Base-by-base conservation (phyloP, 2,329 filamentous ascomycete species). In the Fusarium sp. region DNA sequence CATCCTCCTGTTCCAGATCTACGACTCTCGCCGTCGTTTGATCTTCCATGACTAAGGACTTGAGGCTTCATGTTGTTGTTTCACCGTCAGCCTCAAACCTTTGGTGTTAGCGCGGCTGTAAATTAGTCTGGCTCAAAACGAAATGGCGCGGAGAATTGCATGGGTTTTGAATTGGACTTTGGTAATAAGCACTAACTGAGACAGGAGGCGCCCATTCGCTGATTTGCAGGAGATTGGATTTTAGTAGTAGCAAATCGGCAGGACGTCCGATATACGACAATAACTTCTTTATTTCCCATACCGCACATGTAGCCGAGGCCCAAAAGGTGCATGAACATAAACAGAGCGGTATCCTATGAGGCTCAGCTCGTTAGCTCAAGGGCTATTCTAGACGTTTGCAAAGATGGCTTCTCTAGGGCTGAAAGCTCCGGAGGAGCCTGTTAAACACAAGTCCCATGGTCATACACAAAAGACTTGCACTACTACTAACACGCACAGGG, bases 121-220 rank as follows among this genome's bases (percentile, higher is more conserved):
- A 38, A 62, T 61, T 52, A 50, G 50, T 36, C 40, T 47, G 24
- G 36, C 43, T 28, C 53, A 31, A 42, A 57, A 42, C 42, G 44
- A 42, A 55, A 65, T 52, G 31, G 62, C 53, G 51, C 82, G 81
- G 17, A 85, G 80, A 10, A 84, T 79, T 19, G 50, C 57, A 58
- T 62, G 43, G 62, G 17, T 66, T 24, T 42, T 19, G 44, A 34
- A 66, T 26, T 47, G 62, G 34, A 40, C 31, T 38, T 57, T 42
- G 28, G 33, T 36, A 47, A 47, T 66, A 42, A 63, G 63, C 57
- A 63, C 52, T 67, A 67, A 43, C 54, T 52, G 31, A 46, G 43
- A 50, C 34, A 44, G 46, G 46, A 61, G 33, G 36, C 24, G 42
- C 24, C n/a, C 11, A 47, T 36, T 34, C 15, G 21, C 39, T 54